Percentiles rank a stretch among this genome's conserved stretches.
phyloP scores from a whole-genome alignment of 441 rosid genomes.

The Arabidopsis hybrid region DNA sequence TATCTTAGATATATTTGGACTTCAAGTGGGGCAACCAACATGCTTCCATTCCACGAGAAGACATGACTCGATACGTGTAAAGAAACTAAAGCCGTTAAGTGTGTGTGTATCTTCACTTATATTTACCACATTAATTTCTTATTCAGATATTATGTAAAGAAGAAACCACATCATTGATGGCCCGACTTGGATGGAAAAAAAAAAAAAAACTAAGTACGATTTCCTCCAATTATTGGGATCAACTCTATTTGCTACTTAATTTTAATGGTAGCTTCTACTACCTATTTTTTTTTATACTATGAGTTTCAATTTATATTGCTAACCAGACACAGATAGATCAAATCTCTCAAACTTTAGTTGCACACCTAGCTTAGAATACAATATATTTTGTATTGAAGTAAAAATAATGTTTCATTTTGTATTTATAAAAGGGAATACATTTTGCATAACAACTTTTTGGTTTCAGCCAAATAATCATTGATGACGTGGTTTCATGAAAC shows the following conservation, averaged over 20 bases:
- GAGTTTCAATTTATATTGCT: slow-evolving; percentile 1
- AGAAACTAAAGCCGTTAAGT: slow-evolving; percentile 55
- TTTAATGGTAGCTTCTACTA: slow-evolving; percentile 26
- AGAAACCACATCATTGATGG: slow-evolving; percentile 60
- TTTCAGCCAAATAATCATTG: slow-evolving; percentile 20
- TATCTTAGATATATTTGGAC: slow-evolving; percentile 47
- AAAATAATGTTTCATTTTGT: background rate
- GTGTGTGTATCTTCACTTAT: slow-evolving; percentile 40
- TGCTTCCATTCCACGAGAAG: slow-evolving; percentile 58
- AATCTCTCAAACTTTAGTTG: slow-evolving; percentile 5
- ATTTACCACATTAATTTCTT: slow-evolving; percentile 27
- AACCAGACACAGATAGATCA: slow-evolving; percentile 15
- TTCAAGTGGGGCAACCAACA: slow-evolving; percentile 60
- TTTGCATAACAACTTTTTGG: background rate
- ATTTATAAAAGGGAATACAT: background rate
- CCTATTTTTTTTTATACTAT: slow-evolving; percentile 4
- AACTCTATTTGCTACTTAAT: slow-evolving; percentile 41
- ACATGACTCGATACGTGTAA: slow-evolving; percentile 62
- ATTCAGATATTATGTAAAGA: slow-evolving; percentile 31
- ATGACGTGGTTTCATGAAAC: slow-evolving; percentile 17
- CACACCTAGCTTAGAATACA: background rate
- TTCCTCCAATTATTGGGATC: slow-evolving; percentile 68
- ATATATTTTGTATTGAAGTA: background rate
- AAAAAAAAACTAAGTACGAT: slow-evolving; percentile 36
- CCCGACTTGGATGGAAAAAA: slow-evolving; percentile 44